Base-by-base conservation (phyloP, 2,329 filamentous ascomycete genomes). In the Verticillium nonalfalfae region DNA sequence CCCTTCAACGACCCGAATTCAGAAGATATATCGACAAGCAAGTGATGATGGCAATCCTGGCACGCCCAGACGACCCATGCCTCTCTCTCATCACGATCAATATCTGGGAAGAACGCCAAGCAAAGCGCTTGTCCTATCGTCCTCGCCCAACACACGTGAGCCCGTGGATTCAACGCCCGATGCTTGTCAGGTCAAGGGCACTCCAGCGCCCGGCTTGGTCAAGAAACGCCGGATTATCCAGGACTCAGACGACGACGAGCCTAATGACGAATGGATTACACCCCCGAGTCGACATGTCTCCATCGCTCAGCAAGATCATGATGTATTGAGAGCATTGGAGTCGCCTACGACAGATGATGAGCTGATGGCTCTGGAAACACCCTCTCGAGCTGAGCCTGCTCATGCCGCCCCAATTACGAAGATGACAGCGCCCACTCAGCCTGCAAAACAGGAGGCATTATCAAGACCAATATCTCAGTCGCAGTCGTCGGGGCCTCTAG, bases 231-330 rank as follows among this genome's bases (percentile, higher is more conserved):
- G 75, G 38, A 70, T 84, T 7, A 80, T 86, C 50, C 76, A 81
- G 59, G 84, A 86, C 66, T 86, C 84, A 0, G 84, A 86, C 55
- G 83, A 85, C 54, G 83, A 85, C 54, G 80, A 79, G 56, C 45
- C 45, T 0, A 83, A 86, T 45, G 83, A 85, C 40, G 82, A 85
- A 54, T 80, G 79, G 52, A 66, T 80, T 6, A 78, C 77, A 5
- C 76, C 80, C 13, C 74, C 72, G 9, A 72, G 71, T 10, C 72
- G 70, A 40, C 70, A 80, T 67, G 62, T 69, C 26, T 18, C 54
- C 26, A 34, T 4, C 13, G 26, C 15, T 10, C 26, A 34, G 15
- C 26, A 56, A 15, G 14, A 14, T 4, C 33, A 35, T 9, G 31
- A 18, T 21, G 13, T 11, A 45, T 40, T n/a, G 4, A 52, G 21